Evolutionary conservation across 306 rosid genomes (phyloP), one percentile per base, ranked within the genome.

Genomic region (Notholithocarpus densiflorus): DNA sequence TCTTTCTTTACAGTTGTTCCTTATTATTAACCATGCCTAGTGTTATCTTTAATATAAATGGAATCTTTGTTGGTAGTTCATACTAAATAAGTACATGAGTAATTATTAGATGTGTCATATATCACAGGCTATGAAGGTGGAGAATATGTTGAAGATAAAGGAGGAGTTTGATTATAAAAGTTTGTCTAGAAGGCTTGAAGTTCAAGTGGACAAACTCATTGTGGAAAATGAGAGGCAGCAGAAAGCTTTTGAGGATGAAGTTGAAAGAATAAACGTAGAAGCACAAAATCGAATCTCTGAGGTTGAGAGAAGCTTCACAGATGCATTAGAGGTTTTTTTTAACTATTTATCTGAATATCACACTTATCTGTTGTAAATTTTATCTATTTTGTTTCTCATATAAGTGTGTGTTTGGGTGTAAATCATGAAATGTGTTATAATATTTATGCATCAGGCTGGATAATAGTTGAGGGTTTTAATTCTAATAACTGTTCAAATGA

Each of bases 81-180:
- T 76, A 56, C 27, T 78, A 48, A 23, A 71, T 52, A 43, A 31
- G 56, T 68, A 20, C 56, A 7, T 75, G 60, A 77, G 31, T 62
- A 24, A 83, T 65, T 23, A 75, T 32, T 76, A 52, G 43, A 74
- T 81, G 72, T 79, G 76, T 37, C 55, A 54, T 73, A 60, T 79
- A 8, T 82, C 83, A 81, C 82, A 89, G 98, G 97, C 98, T 68
- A 95, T 93, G 99, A 95, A 95, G 90, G 99, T 95, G 78, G 97
- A 95, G 83, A 95, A 95, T 78, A 93, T 95, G 97, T 86, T 91
- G 86, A 95, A 88, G 82, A 95, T 95, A 81, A 95, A 95, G 84
- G 99, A 95, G 85, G 99, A 95, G 85, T 95, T 95, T 87, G 99
- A 93, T 88, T 93, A 93, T 88, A 95, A 91, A 89, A 91, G 99